These are phyloP conservation scores for Prunus persica DNA, from an alignment of 306 rosid species.

Conservation along the genomic window DNA sequence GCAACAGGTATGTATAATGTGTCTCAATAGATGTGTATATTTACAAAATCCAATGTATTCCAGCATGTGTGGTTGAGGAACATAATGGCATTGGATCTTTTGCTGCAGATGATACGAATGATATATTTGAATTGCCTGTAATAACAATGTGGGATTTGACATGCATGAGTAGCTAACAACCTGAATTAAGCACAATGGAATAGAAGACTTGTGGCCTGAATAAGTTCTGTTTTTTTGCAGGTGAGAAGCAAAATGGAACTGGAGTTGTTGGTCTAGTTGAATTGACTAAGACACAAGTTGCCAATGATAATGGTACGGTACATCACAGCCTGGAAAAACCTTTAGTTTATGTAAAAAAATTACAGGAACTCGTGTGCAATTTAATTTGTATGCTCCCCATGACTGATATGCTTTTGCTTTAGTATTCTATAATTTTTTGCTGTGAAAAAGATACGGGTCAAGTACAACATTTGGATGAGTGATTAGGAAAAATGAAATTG, in stretches of 20 bases:
- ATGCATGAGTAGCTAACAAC: neutral
- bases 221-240: neutral
- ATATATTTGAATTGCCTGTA: neutral
- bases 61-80: neutral
- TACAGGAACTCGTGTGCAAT: neutral
- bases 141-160: neutral
- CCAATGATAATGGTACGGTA: neutral
- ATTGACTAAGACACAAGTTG: neutral
- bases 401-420: neutral
- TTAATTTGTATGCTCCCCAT: neutral
- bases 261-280: constrained; percentile 5
- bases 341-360: neutral
- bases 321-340: neutral
- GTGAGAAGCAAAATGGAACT: neutral
- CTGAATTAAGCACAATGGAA: neutral
- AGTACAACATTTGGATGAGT: neutral
- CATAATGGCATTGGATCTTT: neutral
- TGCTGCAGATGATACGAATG: neutral
- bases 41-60: neutral
- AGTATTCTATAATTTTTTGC: neutral
- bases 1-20: constrained; percentile 6
- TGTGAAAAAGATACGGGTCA: neutral
- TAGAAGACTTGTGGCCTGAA: constrained; percentile 1
- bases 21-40: neutral
- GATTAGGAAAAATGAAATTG: neutral